Evolutionary conservation across 805 yeast genomes (phyloP), one percentile per base, ranked within the genome.

Genomic region (Starmerella geochares): DNA sequence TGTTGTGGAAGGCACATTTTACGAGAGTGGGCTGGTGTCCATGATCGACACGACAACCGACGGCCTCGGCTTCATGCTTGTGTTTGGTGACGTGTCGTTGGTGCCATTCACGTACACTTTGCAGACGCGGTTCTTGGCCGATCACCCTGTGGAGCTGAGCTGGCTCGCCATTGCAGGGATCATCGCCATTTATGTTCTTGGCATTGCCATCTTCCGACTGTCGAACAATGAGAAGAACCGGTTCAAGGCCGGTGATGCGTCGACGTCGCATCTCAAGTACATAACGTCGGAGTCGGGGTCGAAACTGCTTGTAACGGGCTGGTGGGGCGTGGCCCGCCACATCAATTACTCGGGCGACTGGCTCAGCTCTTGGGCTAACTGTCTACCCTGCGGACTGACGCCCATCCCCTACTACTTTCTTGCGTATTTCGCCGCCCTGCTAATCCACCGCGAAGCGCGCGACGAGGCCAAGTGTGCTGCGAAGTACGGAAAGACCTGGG

Each of bases 41-140:
- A 92, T 92, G 96, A 90, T 92, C 76, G 98, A 92, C 65, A 79
- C 88, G 45, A 83, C 94, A 6, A 85, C 95, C 10, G 98, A 92
- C 68, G 98, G 98, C 0, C 86, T 92, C 64, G 98, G 98, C 1
- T 88, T 81, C 68, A 92, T 92, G 98, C 72, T 92, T 47, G 79
- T 87, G 3, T 88, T 90, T 69, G 98, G 98, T 25, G 98, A 92
- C 64, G 73, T 92, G 60, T 80, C 92, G 2, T 75, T 92, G 71
- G 86, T 92, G 20, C 98, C 98, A 28, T 90, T 90, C 72, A 76
- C 94, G 1, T 92, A 92, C 65, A 75, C 87, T 9, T 65, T 92
- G 52, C 98, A 92, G 64, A 74, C 94, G 2, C 75, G 97, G 54
- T 92, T 80, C 63, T 69, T 90, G 55, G 76, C 87, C 5, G 73